A percentile compares a stretch with the other conserved stretches of the same genome.
phyloP scores from a whole-genome alignment of 179 eudicot species.

The Drosera spatulata region DNA sequence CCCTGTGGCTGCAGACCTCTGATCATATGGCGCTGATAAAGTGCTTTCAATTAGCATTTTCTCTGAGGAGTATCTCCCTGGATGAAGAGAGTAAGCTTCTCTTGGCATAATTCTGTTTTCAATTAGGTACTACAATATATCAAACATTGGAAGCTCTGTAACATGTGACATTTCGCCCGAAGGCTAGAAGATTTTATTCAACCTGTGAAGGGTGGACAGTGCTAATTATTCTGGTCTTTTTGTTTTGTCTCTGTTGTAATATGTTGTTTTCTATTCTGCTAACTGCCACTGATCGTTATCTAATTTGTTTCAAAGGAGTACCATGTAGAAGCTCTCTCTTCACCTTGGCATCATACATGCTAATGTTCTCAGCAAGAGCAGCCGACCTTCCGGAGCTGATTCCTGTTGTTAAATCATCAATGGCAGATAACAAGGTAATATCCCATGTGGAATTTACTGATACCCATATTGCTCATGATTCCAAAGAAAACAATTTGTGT shows the following conservation, averaged over 20 bases:
- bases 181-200: too few species aligned
- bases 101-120: background rate
- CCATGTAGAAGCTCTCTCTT: slow-evolving; percentile 76
- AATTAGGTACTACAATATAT: background rate
- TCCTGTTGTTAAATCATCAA: slow-evolving; percentile 52
- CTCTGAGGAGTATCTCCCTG: slow-evolving; percentile 63
- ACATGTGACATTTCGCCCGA: too few species aligned
- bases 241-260: background rate
- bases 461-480: background rate
- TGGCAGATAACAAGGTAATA: slow-evolving; percentile 53
- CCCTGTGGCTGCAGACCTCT: slow-evolving; percentile 46
- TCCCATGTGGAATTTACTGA: background rate
- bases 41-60: slow-evolving; percentile 84
- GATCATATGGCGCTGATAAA: slow-evolving; percentile 58
- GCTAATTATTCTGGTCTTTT: background rate
- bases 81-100: slow-evolving; percentile 48
- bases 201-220: too few species aligned
- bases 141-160: too few species aligned
- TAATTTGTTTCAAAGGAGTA: slow-evolving; percentile 38
- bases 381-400: slow-evolving; percentile 64
- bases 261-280: background rate
- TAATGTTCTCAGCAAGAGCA: slow-evolving; percentile 68
- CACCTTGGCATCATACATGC: slow-evolving; percentile 78
- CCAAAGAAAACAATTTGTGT: background rate
- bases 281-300: slow-evolving; percentile 10